Base-by-base conservation (phyloP, 345 rosid species). In the Excoecaria agallocha region DNA sequence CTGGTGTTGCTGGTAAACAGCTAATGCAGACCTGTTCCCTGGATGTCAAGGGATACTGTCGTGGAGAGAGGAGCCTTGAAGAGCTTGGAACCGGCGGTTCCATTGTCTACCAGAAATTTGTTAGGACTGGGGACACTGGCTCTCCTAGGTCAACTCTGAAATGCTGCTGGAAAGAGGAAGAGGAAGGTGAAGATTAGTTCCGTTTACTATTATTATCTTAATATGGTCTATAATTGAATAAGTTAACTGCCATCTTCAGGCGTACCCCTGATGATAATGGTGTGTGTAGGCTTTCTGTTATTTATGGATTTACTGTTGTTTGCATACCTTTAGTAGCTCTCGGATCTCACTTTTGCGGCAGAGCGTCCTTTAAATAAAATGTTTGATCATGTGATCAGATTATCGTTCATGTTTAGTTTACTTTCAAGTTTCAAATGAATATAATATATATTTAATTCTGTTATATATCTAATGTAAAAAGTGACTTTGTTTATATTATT, bases 91-190 rank as follows among this genome's bases (percentile, higher is more conserved):
- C 19, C 16, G 78, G 78, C 38, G 80, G 83, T 46, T 68, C 79
- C 22, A 19, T 80, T 4, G 74, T 80, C 51, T 80, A 76, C 74
- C 73, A 76, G 74, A 76, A 54, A 25, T 80, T 80, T 48, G 66
- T 16, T 16, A 72, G 25, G 66, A 11, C 66, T 51, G 74, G 61
- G 58, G 64, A 58, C 63, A 1, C 49, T 46, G 71, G 51, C 19
- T 79, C 78, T 35, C 82, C 82, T 25, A 74, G 82, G 69, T 79
- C 82, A 50, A 79, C 63, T 60, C 82, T 79, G 60, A 75, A 70
- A 43, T 64, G 76, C 76, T 71, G 71, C 68, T 70, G 77, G 74
- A 67, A 52, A 43, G 74, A 69, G 69, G 81, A 73, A 19, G 73
- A 68, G 61, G 74, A 73, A 61, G 76, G 65, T n/a, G 79, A 45